These are phyloP conservation scores for Russula sp. DNA, from an alignment of 768 basidiomycete genomes.

Conservation along the genomic window DNA sequence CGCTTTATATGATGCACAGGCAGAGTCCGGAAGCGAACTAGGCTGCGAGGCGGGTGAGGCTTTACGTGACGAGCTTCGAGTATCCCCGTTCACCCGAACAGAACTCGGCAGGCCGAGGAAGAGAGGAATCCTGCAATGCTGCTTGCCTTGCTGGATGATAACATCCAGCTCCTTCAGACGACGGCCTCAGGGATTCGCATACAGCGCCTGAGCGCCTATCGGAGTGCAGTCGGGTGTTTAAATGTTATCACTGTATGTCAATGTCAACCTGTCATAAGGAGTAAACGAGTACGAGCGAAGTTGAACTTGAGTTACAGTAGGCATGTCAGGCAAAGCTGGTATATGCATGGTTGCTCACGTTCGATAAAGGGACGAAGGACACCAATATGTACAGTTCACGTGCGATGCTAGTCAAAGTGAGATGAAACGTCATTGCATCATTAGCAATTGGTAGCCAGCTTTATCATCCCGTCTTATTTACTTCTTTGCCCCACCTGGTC, in stretches of 20 bases:
- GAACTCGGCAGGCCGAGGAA: neutral
- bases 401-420: too few species aligned
- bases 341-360: too few species aligned
- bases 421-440: too few species aligned
- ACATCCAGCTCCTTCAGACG: neutral
- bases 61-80: neutral
- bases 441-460: too few species aligned
- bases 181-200: neutral
- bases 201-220: neutral
- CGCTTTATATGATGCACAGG: neutral
- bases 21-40: slow-evolving; percentile 12
- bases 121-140: neutral
- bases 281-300: neutral
- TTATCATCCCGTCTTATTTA: neutral
- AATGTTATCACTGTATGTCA: neutral
- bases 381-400: neutral
- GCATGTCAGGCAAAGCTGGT: neutral
- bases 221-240: neutral
- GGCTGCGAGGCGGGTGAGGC: slow-evolving; percentile 6
- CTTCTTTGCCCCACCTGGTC: neutral
- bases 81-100: neutral
- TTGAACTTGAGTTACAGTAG: neutral
- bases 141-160: neutral
- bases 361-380: neutral
- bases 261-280: too few species aligned